Conservation (phyloP, 352 stramenopile species). For the Phytophthora foliorum region DNA sequence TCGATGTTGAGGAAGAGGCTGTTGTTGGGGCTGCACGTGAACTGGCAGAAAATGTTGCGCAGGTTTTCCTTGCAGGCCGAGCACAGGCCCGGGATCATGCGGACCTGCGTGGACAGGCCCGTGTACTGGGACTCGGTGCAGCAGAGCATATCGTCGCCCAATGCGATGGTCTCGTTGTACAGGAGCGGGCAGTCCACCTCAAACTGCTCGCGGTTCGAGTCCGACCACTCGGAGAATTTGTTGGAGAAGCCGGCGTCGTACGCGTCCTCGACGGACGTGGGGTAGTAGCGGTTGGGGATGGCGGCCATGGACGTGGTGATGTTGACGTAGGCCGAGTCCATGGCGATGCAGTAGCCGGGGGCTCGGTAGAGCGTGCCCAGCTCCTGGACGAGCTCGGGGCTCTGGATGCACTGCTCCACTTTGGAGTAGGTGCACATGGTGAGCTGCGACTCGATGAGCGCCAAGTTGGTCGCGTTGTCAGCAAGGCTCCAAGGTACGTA, state of each 20-base stretch:
- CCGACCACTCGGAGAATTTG: slow-evolving; percentile 72
- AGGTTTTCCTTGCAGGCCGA: slow-evolving; percentile 71
- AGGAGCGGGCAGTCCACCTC: slow-evolving; percentile 69
- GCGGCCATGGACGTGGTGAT: slow-evolving; percentile 39
- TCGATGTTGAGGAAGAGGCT: slow-evolving; percentile 65
- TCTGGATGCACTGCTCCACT: slow-evolving; percentile 59
- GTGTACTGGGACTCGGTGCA: slow-evolving; percentile 70
- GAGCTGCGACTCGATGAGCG: slow-evolving; percentile 42
- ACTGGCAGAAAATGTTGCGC: slow-evolving; percentile 74
- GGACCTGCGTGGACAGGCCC: slow-evolving; percentile 63
- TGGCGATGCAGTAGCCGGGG: slow-evolving; percentile 55
- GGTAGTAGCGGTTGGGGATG: slow-evolving; percentile 65
- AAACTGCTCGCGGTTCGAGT: slow-evolving; percentile 63
- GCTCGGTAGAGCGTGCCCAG: slow-evolving; percentile 52
- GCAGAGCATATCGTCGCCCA: slow-evolving; percentile 62
- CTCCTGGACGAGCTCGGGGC: slow-evolving; percentile 33
- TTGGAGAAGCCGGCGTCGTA: slow-evolving; percentile 59
- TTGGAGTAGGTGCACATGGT: slow-evolving; percentile 76
- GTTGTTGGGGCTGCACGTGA: slow-evolving; percentile 76
- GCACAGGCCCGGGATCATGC: slow-evolving; percentile 67
- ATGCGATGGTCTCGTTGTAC: slow-evolving; percentile 62
- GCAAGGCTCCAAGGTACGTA: slow-evolving; percentile 51
- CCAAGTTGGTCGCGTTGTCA: slow-evolving; percentile 48
- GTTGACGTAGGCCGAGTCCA: slow-evolving; percentile 62
- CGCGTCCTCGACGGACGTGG: slow-evolving; percentile 57